Conservation (phyloP, 169 alveolate species). For the Ichthyophthirius multifiliis region DNA sequence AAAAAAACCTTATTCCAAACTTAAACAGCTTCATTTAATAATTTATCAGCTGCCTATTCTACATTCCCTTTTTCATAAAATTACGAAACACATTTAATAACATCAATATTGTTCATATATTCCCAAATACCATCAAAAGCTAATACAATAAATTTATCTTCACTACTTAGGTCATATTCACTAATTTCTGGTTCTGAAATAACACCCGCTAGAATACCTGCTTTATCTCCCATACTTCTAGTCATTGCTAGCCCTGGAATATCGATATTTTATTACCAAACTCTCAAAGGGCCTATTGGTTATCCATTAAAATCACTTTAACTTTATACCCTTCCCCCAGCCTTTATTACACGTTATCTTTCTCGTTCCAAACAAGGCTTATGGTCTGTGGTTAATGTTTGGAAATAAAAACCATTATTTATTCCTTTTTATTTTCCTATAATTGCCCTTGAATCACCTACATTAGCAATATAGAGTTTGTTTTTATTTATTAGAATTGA, state of each 20-base stretch:
- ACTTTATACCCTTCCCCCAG: slow-evolving; percentile 38
- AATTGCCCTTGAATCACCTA: slow-evolving; percentile 44
- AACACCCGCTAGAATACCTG: slow-evolving; percentile 55
- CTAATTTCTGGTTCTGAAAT: slow-evolving; percentile 66
- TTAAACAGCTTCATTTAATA: slow-evolving; percentile 38
- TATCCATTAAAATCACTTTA: slow-evolving; percentile 39
- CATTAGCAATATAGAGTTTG: slow-evolving; percentile 26
- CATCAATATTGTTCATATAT: slow-evolving; percentile 63
- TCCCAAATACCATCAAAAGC: slow-evolving; percentile 84
- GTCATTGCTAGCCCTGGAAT: slow-evolving; percentile 74
- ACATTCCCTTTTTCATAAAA: slow-evolving; percentile 50
- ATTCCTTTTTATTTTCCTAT: slow-evolving; percentile 18
- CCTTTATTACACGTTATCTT: slow-evolving; percentile 18
- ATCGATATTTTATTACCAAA: slow-evolving; percentile 53
- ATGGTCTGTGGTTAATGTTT: slow-evolving; percentile 23
- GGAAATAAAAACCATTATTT: not conserved
- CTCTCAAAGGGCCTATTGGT: slow-evolving; percentile 56
- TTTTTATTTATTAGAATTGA: slow-evolving; percentile 17
- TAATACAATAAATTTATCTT: slow-evolving; percentile 58
- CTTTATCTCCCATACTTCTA: slow-evolving; percentile 60
- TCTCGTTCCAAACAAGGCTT: slow-evolving; percentile 40
- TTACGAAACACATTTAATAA: slow-evolving; percentile 48
- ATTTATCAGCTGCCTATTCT: slow-evolving; percentile 44
- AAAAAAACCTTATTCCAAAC: slow-evolving; percentile 41
- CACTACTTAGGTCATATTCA: slow-evolving; percentile 40